Evolutionary conservation across 345 rosid species (phyloP).

Genomic region (Gossypium longicalyx): DNA sequence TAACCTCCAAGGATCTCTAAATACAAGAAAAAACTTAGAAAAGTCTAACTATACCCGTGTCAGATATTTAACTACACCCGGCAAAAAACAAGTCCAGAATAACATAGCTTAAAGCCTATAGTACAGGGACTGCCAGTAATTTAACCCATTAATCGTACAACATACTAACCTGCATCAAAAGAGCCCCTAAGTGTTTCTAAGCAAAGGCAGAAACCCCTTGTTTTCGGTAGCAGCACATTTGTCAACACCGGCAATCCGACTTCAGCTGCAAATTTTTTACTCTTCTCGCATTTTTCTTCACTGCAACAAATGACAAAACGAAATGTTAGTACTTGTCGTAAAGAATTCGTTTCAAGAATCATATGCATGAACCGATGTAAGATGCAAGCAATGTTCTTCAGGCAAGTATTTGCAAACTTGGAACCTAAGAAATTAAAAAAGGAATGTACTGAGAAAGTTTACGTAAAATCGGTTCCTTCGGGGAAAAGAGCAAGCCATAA

Average conservation of each 20-base stretch:
- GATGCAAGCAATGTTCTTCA: neutral
- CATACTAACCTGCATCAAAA: conserved; percentile 60
- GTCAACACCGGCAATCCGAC: conserved; percentile 63
- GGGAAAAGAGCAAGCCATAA: conserved; percentile 92
- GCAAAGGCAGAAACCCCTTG: conserved; percentile 66
- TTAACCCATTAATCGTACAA: conserved; percentile 1
- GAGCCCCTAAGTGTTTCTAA: conserved; percentile 53
- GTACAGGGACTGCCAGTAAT: too few species aligned
- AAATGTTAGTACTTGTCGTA: neutral
- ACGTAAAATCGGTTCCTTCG: conserved; percentile 90
- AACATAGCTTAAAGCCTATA: too few species aligned
- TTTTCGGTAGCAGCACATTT: conserved; percentile 72
- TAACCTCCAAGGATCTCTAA: too few species aligned
- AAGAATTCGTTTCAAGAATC: neutral
- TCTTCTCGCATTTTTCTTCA: conserved; percentile 57
- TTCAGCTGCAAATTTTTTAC: conserved; percentile 65
- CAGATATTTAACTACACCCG: too few species aligned
- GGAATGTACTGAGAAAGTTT: conserved; percentile 11
- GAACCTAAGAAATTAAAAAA: conserved; percentile 8
- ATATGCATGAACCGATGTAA: neutral
- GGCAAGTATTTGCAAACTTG: neutral
- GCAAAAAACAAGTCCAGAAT: too few species aligned
- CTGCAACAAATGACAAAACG: conserved; percentile 37
- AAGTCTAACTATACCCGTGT: too few species aligned
- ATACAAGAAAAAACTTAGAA: too few species aligned